A percentile compares a stretch with the other conserved stretches of the same genome.
Evolutionary conservation across 1,284 basidiomycete species (phyloP).

Genomic region (Boletus mariae): DNA sequence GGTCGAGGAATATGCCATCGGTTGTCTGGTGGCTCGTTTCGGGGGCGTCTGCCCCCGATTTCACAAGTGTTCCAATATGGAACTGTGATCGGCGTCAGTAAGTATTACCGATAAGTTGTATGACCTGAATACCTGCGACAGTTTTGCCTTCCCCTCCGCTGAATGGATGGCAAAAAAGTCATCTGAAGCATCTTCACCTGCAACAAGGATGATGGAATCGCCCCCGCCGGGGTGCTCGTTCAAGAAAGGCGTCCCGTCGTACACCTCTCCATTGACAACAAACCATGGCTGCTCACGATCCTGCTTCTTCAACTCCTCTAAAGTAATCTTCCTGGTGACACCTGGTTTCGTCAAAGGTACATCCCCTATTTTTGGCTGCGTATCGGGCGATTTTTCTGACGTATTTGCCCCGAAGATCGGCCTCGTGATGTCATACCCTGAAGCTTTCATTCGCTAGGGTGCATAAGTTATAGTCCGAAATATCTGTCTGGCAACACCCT

Average conservation of each 20-base stretch:
- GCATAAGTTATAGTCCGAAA: conserved; percentile 1
- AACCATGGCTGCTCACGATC: conserved; percentile 55
- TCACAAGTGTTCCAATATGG: conserved; percentile 43
- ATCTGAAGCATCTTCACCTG: conserved; percentile 62
- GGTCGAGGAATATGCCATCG: conserved; percentile 42
- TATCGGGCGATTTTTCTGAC: not conserved
- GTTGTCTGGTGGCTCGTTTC: conserved; percentile 9
- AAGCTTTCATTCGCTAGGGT: conserved; percentile 45
- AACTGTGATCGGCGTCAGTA: conserved; percentile 26
- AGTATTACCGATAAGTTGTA: conserved; percentile 2
- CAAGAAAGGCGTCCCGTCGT: conserved; percentile 54
- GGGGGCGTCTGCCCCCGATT: not conserved
- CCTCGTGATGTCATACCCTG: conserved; percentile 43
- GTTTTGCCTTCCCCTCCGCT: conserved; percentile 44
- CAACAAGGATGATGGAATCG: conserved; percentile 56
- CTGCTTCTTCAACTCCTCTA: conserved; percentile 46
- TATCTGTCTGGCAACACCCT: not conserved
- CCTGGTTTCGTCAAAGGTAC: conserved; percentile 39
- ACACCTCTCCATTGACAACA: conserved; percentile 55
- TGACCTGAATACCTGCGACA: conserved; percentile 38
- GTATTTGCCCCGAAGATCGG: conserved; percentile 37
- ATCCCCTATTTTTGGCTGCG: conserved; percentile 16
- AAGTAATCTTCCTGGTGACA: conserved; percentile 43
- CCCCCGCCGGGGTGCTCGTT: conserved; percentile 62
- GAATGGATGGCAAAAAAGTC: conserved; percentile 62